A percentile compares a stretch with the other conserved stretches of the same genome.
Evolutionary conservation across 2,329 filamentous ascomycete species (phyloP).

Genomic region (Arthrobotrys sphaeroides): DNA sequence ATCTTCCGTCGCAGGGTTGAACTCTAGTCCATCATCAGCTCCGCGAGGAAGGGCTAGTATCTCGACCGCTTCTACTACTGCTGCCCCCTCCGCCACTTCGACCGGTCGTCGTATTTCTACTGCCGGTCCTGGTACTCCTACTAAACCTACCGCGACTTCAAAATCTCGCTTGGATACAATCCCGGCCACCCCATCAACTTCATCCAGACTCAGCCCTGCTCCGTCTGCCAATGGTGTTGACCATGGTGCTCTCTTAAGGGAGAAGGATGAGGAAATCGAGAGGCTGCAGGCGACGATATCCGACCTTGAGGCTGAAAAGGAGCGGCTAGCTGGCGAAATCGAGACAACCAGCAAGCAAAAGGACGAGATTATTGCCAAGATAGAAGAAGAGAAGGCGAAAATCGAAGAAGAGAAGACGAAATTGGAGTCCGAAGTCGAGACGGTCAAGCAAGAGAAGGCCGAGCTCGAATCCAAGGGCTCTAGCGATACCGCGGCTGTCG

Average conservation of each 20-base stretch:
- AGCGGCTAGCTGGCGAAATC: slow-evolving; percentile 28
- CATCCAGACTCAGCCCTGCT: neutral
- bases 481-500: slow-evolving; percentile 16
- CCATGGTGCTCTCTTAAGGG: slow-evolving; percentile 25
- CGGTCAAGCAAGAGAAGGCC: slow-evolving; percentile 31
- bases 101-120: slow-evolving; percentile 38
- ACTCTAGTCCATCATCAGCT: slow-evolving; percentile 31
- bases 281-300: slow-evolving; percentile 42
- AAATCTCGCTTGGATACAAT: slow-evolving; percentile 51
- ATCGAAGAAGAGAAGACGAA: slow-evolving; percentile 40
- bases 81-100: slow-evolving; percentile 12
- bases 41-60: slow-evolving; percentile 19
- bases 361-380: slow-evolving; percentile 37
- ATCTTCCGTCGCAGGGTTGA: slow-evolving; percentile 35
- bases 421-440: slow-evolving; percentile 29
- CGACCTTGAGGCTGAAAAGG: slow-evolving; percentile 42
- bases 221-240: slow-evolving; percentile 40
- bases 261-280: slow-evolving; percentile 51
- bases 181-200: slow-evolving; percentile 29
- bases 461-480: slow-evolving; percentile 22
- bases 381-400: slow-evolving; percentile 40
- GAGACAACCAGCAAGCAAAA: slow-evolving; percentile 38
- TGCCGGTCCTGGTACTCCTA: slow-evolving; percentile 20
- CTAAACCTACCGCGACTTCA: slow-evolving; percentile 18
- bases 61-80: neutral